These are phyloP conservation scores for Cryphonectria japonica DNA, from an alignment of 2,329 filamentous ascomycete genomes.

Conservation along the genomic window DNA sequence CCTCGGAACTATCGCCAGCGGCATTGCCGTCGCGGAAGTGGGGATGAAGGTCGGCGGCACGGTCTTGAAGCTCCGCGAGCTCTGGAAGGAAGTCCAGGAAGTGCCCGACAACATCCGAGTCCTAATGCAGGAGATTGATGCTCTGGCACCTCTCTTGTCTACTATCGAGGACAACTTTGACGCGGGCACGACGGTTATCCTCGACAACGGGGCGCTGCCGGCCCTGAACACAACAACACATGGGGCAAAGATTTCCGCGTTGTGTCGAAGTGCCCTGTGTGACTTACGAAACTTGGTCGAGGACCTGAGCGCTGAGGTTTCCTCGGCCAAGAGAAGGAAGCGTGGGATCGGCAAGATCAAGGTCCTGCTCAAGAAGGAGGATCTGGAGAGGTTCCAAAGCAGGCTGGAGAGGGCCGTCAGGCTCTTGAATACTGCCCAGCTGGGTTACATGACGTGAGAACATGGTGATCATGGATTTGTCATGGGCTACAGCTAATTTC, in stretches of 20 bases:
- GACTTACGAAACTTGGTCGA: slow-evolving; percentile 30
- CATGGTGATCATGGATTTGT: neutral
- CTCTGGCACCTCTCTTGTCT: slow-evolving; percentile 33
- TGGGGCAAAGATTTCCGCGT: slow-evolving; percentile 25
- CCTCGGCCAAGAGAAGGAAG: neutral
- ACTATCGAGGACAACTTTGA: slow-evolving; percentile 28
- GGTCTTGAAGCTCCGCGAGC: slow-evolving; percentile 34
- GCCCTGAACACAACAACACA: slow-evolving; percentile 28
- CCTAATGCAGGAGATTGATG: slow-evolving; percentile 36
- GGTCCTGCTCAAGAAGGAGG: slow-evolving; percentile 16
- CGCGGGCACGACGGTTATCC: slow-evolving; percentile 21
- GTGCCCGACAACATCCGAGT: slow-evolving; percentile 34
- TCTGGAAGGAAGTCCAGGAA: slow-evolving; percentile 34
- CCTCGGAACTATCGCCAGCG: slow-evolving; percentile 34
- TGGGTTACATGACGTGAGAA: neutral
- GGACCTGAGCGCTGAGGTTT: slow-evolving; percentile 25
- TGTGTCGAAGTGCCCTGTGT: slow-evolving; percentile 33
- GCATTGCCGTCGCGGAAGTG: slow-evolving; percentile 34
- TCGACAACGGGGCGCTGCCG: neutral
- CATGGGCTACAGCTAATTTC: neutral
- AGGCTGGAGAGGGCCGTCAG: slow-evolving; percentile 3
- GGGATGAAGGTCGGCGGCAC: slow-evolving; percentile 31
- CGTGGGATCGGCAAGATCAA: neutral
- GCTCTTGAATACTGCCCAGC: neutral
- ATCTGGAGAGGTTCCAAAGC: neutral